Conservation (phyloP, 148 eudicot species). For the Cornus suecica region DNA sequence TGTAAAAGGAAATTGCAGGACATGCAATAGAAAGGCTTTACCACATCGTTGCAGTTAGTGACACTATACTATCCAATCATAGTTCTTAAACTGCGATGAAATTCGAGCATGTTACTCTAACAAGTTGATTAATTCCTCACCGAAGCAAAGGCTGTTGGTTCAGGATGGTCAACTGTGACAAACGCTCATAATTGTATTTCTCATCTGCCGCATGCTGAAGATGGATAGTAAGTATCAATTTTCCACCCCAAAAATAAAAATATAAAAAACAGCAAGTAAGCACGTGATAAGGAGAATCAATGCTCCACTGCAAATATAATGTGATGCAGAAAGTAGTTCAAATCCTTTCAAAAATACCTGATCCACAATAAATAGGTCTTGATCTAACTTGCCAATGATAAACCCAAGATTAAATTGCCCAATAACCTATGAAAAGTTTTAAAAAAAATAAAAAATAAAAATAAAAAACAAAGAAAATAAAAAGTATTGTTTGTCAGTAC, state of each 20-base stretch:
- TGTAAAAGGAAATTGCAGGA: background rate
- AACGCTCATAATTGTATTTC: constrained; percentile 87
- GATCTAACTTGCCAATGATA: constrained; percentile 80
- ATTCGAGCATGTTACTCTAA: background rate
- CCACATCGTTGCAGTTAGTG: background rate
- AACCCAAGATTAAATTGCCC: constrained; percentile 98
- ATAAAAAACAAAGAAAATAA: background rate
- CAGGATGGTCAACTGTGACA: constrained; percentile 70
- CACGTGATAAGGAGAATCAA: background rate
- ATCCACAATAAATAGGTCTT: constrained; percentile 93
- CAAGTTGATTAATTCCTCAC: constrained; percentile 29
- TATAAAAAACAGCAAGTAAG: background rate
- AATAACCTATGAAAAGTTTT: constrained; percentile 60
- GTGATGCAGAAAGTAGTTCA: constrained; percentile 4
- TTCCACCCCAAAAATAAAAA: background rate
- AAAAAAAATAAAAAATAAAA: background rate
- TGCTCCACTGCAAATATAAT: background rate
- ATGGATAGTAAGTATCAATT: constrained; percentile 7
- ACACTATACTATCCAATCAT: background rate
- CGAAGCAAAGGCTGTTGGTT: constrained; percentile 93
- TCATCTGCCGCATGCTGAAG: constrained; percentile 99
- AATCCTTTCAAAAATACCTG: constrained; percentile 46
- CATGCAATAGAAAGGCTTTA: background rate
- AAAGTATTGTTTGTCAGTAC: background rate
- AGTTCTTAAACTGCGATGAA: background rate